Conservation (phyloP, 208 protist species). For the Kentomonas sorsogonicus region DNA sequence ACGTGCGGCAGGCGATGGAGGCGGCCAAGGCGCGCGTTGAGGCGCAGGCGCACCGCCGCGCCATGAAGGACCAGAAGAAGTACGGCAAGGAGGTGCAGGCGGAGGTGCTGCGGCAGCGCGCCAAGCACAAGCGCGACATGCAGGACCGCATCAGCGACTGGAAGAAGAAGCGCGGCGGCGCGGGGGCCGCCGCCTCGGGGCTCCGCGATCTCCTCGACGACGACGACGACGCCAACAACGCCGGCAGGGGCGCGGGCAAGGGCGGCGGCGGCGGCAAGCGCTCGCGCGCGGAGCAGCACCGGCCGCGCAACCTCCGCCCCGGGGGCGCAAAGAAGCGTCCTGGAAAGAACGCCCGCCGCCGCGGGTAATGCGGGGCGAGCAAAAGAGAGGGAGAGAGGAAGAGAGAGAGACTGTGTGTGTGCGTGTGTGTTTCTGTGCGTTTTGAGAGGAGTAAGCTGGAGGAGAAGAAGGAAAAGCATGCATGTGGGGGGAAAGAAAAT, state of each 20-base stretch:
- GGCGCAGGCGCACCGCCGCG: conserved; percentile 72
- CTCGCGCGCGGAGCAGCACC: conserved; percentile 11
- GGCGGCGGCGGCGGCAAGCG: conserved; percentile 15
- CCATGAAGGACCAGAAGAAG: conserved; percentile 93
- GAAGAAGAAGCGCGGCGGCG: conserved; percentile 78
- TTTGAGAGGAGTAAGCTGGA: conserved; percentile 2
- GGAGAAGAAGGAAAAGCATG: no score
- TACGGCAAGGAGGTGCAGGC: conserved; percentile 94
- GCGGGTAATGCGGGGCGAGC: conserved; percentile 21
- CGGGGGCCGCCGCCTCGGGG: conserved; percentile 52
- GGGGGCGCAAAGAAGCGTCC: conserved; percentile 69
- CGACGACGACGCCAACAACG: conserved; percentile 15
- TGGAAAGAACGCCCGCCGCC: conserved; percentile 80
- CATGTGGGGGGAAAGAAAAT: no score
- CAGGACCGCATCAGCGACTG: conserved; percentile 79
- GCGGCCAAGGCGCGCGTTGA: conserved; percentile 76
- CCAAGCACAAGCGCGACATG: conserved; percentile 92
- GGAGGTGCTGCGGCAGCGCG: conserved; percentile 89
- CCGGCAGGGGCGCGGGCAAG: conserved; percentile 13
- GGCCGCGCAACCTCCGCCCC: conserved; percentile 44
- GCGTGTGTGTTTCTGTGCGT: not conserved
- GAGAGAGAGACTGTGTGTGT: not conserved
- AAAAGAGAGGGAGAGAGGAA: conserved; percentile 7
- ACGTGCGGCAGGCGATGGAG: conserved; percentile 85
- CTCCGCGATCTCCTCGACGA: conserved; percentile 66